A percentile compares a stretch with the other conserved stretches of the same genome.
Evolutionary conservation across 306 rosid genomes (phyloP).

Genomic region (Rosa multiflora): DNA sequence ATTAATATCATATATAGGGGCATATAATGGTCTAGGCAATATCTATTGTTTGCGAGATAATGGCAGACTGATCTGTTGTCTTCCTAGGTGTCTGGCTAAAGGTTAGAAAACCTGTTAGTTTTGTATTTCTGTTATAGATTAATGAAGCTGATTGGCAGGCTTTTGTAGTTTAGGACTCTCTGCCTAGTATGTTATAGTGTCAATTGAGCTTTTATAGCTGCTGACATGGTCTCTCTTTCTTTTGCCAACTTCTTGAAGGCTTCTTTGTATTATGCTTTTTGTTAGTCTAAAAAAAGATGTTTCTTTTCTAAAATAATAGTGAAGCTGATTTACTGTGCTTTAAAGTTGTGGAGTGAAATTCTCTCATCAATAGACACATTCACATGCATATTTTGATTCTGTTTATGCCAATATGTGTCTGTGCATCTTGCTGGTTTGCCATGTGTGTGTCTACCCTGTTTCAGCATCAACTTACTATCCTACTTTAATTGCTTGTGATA

Average conservation of each 20-base stretch:
- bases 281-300: not conserved
- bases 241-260: not conserved
- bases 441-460: conserved; percentile 1
- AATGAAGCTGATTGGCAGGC: not conserved
- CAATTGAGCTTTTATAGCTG: not conserved
- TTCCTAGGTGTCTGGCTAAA: not conserved
- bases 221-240: not conserved
- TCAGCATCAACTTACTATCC: not conserved
- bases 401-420: not conserved
- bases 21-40: not conserved
- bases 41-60: not conserved
- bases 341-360: not conserved
- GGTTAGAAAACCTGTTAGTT: not conserved
- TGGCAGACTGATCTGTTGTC: not conserved
- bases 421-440: conserved; percentile 12
- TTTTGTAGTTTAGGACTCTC: not conserved
- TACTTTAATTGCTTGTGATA: not conserved
- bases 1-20: not conserved
- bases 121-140: not conserved
- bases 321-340: not conserved
- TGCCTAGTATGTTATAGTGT: not conserved
- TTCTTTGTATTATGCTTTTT: not conserved
- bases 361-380: not conserved
- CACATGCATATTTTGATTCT: not conserved
- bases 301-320: not conserved